phyloP scores from a whole-genome alignment of 306 rosid genomes.

The Gastrolobium bilobum region DNA sequence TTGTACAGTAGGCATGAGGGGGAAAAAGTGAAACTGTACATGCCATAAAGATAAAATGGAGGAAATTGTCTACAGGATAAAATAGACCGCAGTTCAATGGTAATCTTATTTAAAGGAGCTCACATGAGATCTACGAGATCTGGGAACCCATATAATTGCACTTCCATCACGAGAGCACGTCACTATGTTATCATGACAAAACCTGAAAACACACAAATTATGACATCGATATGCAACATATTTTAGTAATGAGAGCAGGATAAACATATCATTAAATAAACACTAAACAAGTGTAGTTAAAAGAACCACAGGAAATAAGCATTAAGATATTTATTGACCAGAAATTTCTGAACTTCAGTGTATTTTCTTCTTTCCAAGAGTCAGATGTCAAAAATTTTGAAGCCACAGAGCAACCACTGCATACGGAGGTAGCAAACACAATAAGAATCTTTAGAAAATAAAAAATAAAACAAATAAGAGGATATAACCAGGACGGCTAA shows the following conservation, averaged over 20 bases:
- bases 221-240: constrained; percentile 43
- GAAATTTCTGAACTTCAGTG: constrained; percentile 74
- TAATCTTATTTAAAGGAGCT: constrained; percentile 55
- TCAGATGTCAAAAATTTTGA: constrained; percentile 72
- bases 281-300: constrained; percentile 36
- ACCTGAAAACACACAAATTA: constrained; percentile 64
- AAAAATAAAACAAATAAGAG: constrained; percentile 27
- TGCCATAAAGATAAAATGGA: constrained; percentile 28
- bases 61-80: constrained; percentile 40
- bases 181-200: constrained; percentile 88
- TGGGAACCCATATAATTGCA: constrained; percentile 96
- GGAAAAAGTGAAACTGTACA: constrained; percentile 35
- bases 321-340: constrained; percentile 59
- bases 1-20: constrained; percentile 9
- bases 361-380: constrained; percentile 73
- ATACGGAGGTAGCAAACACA: constrained; percentile 46
- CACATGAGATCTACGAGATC: constrained; percentile 90
- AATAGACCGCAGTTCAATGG: constrained; percentile 44
- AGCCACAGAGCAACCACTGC: constrained; percentile 88
- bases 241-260: constrained; percentile 32
- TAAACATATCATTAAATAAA: constrained; percentile 31
- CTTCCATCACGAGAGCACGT: constrained; percentile 98
- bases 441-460: constrained; percentile 36
- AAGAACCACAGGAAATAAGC: constrained; percentile 43
- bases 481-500: constrained; percentile 52